Base-by-base conservation (phyloP, 495 filamentous ascomycete genomes). In the Pseudevernia furfuracea region DNA sequence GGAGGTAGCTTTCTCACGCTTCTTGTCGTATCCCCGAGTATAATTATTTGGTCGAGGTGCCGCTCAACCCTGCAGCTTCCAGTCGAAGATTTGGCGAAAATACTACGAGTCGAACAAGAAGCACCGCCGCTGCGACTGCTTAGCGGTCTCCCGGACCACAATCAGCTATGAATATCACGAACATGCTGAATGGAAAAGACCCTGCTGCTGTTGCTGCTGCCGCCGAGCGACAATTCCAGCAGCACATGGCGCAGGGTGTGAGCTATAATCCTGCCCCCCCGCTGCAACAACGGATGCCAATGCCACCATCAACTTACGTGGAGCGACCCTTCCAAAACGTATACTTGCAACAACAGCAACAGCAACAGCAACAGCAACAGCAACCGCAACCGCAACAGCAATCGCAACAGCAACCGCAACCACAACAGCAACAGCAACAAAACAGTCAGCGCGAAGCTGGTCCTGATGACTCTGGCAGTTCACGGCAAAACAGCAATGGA, bases 151-250 rank as follows among this genome's bases (percentile, higher is more conserved):
- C 17, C 23, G n/a, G 0, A 17, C 34, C 7, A 32, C 14, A 19
- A 39, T n/a, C 48, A 37, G 77, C 77, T 75, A 89, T 89, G 86
- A 84, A 89, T 74, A 86, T 89, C 77, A 85, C 84, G 69, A 85
- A 84, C 69, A 86, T 89, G 68, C 73, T 89, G 66, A 86, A 87
- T 69, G 79, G 81, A 64, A 87, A 87, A 76, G 81, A 79, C 67
- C 80, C 83, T 72, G 78, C 79, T 62, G 81, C 81, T 17, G 52
- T 55, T 34, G 52, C 52, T 15, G 52, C 52, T 17, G 52, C 52
- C 30, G 52, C 52, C 7, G 52, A 28, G 72, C 77, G 64, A 79
- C 82, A 61, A 79, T 80, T 63, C 78, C 80, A 85, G 49, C 82
- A 84, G 67, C 82, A 84, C 38, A 77, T 85, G 34, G 69, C 78